Base-by-base conservation (phyloP, 768 basidiomycete genomes). In the Hemileccinum rubropunctum region DNA sequence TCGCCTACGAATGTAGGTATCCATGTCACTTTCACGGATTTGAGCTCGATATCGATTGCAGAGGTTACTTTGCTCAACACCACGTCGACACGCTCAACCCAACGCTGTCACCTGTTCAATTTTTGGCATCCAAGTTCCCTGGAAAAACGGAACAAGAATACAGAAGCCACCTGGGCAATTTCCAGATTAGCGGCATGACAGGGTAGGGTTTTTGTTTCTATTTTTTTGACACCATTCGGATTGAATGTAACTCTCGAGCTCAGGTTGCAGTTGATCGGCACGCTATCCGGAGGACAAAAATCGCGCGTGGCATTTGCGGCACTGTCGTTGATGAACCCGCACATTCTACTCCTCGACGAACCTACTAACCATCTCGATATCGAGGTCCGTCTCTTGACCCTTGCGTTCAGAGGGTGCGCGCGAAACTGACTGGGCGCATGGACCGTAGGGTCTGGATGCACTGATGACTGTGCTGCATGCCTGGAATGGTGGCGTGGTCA, bases 321-420 rank as follows among this genome's bases (percentile, higher is more conserved):
- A 17, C 67, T 95, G 40, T 94, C 90, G 37, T 71, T 98, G 61
- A 88, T 88, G 67, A 82, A 81, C 48, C 97, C 97, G 8, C 97
- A 99, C 65, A 81, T 99, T 52, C 70, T 99, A 54, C 73, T 98
- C 55, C 80, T 99, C 47, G 97, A 99, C 68, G 97, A 99, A 86
- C 93, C 93, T 48, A 93, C 92, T 60, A 95, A 95, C 76, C 95
- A 95, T 71, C 74, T 95, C 63, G 94, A 95, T 87, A 92, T 95
- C 52, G 91, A 92, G 76, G 88, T 85, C 51, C 48, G 56, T 53
- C 13, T n/a, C 35, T 20, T 12, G 28, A 30, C 8, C 4, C 28
- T 8, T 30, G 28, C 8, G 8, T 30, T 12, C 28, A 9, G 28
- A 30, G 9, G 9, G 28, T 30, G 28, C 28, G 9, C 27, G 8